These are phyloP conservation scores for Zygoascus bituminiphila DNA, from an alignment of 805 yeast genomes.

Conservation along the genomic window DNA sequence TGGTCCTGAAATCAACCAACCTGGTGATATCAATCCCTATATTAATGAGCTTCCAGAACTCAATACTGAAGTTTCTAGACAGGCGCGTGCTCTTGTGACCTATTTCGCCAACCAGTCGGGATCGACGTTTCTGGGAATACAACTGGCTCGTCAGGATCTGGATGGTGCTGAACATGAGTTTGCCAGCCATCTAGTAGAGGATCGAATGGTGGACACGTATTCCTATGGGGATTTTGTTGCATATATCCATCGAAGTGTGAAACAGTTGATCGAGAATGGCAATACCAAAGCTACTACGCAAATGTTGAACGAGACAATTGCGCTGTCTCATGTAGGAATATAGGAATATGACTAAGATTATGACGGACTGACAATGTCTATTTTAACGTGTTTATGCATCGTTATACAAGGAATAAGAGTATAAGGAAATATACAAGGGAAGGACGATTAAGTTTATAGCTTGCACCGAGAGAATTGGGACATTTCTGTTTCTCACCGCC, in stretches of 20 bases:
- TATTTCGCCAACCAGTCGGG: constrained; percentile 40
- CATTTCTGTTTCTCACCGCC: too few species aligned
- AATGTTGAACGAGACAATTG: constrained; percentile 10
- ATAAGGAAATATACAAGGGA: too few species aligned
- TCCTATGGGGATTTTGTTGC: constrained; percentile 62
- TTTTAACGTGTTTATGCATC: too few species aligned
- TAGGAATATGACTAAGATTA: too few species aligned
- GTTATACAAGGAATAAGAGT: too few species aligned
- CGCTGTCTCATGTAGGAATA: constrained; percentile 7
- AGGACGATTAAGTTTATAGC: too few species aligned
- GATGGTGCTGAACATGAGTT: constrained; percentile 55
- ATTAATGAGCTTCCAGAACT: constrained; percentile 58
- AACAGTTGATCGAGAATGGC: constrained; percentile 19
- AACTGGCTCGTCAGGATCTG: constrained; percentile 53
- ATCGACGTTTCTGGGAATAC: constrained; percentile 40
- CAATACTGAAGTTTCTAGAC: constrained; percentile 58
- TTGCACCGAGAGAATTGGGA: too few species aligned
- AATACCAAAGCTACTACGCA: constrained; percentile 9
- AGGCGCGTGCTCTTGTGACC: constrained; percentile 56
- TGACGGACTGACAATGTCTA: too few species aligned
- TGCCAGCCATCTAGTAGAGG: constrained; percentile 63
- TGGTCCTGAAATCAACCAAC: constrained; percentile 40
- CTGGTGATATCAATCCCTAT: constrained; percentile 41
- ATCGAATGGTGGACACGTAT: constrained; percentile 46
- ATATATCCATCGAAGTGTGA: constrained; percentile 51